These are phyloP conservation scores for Cercophora scortea DNA, from an alignment of 495 filamentous ascomycete genomes.

Conservation along the genomic window DNA sequence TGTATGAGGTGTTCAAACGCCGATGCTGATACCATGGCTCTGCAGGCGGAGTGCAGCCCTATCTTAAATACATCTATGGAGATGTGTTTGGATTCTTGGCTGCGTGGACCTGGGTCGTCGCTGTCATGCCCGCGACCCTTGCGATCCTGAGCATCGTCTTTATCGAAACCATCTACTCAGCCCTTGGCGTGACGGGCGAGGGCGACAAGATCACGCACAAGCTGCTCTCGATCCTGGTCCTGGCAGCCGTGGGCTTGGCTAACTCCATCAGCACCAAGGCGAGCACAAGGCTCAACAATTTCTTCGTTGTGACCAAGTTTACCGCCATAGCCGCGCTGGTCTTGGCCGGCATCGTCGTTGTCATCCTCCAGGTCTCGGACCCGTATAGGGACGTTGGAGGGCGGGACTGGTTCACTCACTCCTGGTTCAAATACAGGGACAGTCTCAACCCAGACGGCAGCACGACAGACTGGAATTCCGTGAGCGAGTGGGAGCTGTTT, in stretches of 20 bases:
- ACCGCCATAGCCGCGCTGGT: slow-evolving; percentile 38
- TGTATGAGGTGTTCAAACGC: no score
- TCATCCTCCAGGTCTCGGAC: slow-evolving; percentile 25
- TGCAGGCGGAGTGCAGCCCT: slow-evolving; percentile 42
- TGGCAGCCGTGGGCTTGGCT: slow-evolving; percentile 37
- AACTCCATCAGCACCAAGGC: slow-evolving; percentile 51
- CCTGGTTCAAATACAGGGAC: slow-evolving; percentile 42
- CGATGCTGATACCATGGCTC: no score
- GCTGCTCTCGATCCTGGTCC: slow-evolving; percentile 36
- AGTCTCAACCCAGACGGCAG: slow-evolving; percentile 38
- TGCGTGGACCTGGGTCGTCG: slow-evolving; percentile 52
- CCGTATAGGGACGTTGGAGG: slow-evolving; percentile 30
- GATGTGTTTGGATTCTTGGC: slow-evolving; percentile 47
- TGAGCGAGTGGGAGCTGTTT: slow-evolving; percentile 41
- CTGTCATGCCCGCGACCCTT: slow-evolving; percentile 48
- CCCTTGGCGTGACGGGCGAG: slow-evolving; percentile 34
- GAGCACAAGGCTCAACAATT: slow-evolving; percentile 44
- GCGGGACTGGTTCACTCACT: slow-evolving; percentile 42
- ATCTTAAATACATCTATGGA: slow-evolving; percentile 47
- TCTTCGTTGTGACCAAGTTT: slow-evolving; percentile 48
- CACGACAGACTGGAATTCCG: slow-evolving; percentile 37
- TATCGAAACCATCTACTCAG: slow-evolving; percentile 46
- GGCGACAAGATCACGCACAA: slow-evolving; percentile 36
- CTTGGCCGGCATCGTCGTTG: slow-evolving; percentile 38
- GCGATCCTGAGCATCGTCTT: slow-evolving; percentile 54